Conservation (phyloP, 805 yeast genomes). For the Hagleromyces aurorensis region DNA sequence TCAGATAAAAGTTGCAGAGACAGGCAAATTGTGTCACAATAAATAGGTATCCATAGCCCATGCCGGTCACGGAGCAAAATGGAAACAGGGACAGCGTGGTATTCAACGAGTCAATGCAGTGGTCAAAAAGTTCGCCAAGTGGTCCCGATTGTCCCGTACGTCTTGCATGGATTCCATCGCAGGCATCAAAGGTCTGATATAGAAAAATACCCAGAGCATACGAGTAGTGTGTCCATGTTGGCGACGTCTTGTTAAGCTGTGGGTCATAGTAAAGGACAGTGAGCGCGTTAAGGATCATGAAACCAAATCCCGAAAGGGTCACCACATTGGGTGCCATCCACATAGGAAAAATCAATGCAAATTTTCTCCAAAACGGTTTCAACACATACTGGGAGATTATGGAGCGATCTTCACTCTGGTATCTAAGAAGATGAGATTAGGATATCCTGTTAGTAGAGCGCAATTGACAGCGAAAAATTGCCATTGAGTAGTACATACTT, state of each 20-base stretch:
- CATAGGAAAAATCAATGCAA: conserved; percentile 68
- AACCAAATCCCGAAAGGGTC: conserved; percentile 70
- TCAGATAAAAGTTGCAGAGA: conserved; percentile 72
- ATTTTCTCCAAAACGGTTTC: conserved; percentile 74
- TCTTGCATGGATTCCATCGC: conserved; percentile 94
- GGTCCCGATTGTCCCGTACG: conserved; percentile 95
- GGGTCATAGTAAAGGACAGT: conserved; percentile 72
- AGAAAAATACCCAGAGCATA: conserved; percentile 79
- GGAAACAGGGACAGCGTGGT: conserved; percentile 74
- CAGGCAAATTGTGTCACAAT: conserved; percentile 64
- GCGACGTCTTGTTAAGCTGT: conserved; percentile 46
- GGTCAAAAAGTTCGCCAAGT: conserved; percentile 89
- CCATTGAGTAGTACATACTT: no score
- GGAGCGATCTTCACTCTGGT: conserved; percentile 76
- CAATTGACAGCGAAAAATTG: no score
- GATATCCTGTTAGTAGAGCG: no score
- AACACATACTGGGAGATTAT: conserved; percentile 63
- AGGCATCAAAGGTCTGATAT: conserved; percentile 93
- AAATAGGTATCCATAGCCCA: conserved; percentile 60
- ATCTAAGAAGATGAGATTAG: conserved; percentile 32
- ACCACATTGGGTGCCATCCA: conserved; percentile 92
- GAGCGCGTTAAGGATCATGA: conserved; percentile 55
- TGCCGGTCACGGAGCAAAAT: conserved; percentile 66
- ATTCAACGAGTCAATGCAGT: conserved; percentile 67
- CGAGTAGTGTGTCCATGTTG: conserved; percentile 68